phyloP scores from a whole-genome alignment of 345 rosid species.

The Melastoma malabathricum region DNA sequence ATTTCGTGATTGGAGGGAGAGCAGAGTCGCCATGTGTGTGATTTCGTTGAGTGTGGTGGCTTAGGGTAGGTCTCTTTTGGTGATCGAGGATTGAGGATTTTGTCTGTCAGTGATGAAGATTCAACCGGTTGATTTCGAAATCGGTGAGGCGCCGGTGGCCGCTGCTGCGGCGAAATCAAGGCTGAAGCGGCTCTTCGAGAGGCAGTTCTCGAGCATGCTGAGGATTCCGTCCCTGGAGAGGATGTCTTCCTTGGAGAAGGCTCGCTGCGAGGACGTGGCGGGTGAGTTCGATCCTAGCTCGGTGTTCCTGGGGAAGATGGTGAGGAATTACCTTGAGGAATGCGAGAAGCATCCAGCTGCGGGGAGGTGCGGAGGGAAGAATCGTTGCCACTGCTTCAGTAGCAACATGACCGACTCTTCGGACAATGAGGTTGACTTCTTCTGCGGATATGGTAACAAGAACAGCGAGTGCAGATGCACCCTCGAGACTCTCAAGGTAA shows the following conservation, averaged over 20 bases:
- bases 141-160: constrained; percentile 21
- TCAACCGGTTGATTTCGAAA: constrained; percentile 51
- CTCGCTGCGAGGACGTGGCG: constrained; percentile 18
- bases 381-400: constrained; percentile 52
- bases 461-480: constrained; percentile 12
- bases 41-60: background rate
- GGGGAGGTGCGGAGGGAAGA: constrained; percentile 24
- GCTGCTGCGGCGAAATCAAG: constrained; percentile 61
- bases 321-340: constrained; percentile 65
- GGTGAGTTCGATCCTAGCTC: constrained; percentile 74
- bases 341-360: constrained; percentile 30
- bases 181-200: constrained; percentile 77
- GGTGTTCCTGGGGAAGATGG: constrained; percentile 57
- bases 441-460: constrained; percentile 18
- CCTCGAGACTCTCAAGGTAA: constrained; percentile 57
- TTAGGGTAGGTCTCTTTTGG: constrained; percentile 1
- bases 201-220: constrained; percentile 40
- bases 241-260: constrained; percentile 6
- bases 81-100: constrained; percentile 12
- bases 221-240: constrained; percentile 16
- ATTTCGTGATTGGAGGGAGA: no score
- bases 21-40: no score
- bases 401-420: constrained; percentile 57
- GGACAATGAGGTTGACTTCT: constrained; percentile 47
- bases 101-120: constrained; percentile 56